phyloP scores from a whole-genome alignment of 495 filamentous ascomycete genomes.

The Penicillium odoratum region DNA sequence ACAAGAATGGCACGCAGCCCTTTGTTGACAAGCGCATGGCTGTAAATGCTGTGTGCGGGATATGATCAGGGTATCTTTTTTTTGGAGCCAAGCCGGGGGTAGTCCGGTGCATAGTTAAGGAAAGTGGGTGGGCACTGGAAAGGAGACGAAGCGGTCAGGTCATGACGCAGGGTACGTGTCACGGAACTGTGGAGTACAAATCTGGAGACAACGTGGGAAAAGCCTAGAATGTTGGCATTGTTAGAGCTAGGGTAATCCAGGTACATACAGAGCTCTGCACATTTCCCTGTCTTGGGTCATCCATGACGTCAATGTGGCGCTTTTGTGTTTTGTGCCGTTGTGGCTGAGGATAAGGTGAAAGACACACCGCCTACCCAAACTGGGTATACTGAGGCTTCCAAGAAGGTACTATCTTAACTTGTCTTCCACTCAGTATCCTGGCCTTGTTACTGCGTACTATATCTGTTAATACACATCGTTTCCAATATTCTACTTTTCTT shows the following conservation, averaged over 20 bases:
- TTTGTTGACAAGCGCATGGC: conserved; percentile 16
- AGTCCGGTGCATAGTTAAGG: background rate
- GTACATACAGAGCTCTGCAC: conserved; percentile 8
- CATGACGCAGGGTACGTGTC: conserved; percentile 29
- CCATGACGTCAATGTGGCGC: conserved; percentile 16
- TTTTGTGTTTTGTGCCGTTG: background rate
- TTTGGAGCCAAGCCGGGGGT: background rate
- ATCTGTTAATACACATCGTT: too few species aligned
- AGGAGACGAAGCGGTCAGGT: conserved; percentile 6
- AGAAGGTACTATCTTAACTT: too few species aligned
- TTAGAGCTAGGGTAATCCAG: conserved; percentile 16
- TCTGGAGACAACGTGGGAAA: background rate
- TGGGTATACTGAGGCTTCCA: too few species aligned
- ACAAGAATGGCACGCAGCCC: conserved; percentile 16
- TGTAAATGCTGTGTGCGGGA: background rate
- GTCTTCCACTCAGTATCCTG: too few species aligned
- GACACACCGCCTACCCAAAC: background rate
- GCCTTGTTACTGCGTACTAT: too few species aligned
- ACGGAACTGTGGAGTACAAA: conserved; percentile 4
- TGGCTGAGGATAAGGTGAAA: background rate
- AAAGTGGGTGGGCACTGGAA: background rate
- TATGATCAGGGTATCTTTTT: background rate
- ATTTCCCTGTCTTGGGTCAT: conserved; percentile 1
- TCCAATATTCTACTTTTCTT: too few species aligned
- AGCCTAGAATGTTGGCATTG: conserved; percentile 7